A percentile compares a stretch with the other conserved stretches of the same genome.
Conservation (phyloP, 306 rosid species). For the Hippophae gyantsensis region DNA sequence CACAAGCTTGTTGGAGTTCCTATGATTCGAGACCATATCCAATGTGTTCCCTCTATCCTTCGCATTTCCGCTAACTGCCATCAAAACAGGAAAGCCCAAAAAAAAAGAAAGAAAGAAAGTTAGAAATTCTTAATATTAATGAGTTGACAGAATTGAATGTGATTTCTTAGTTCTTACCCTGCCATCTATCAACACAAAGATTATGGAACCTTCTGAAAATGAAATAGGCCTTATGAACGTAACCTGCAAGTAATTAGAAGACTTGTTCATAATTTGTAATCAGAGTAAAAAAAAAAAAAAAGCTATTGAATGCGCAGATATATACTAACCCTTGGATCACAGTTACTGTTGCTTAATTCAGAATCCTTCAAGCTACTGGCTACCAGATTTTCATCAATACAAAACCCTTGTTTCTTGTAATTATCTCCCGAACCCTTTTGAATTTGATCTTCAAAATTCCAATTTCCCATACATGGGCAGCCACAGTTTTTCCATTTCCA, state of each 20-base stretch:
- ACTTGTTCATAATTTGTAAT: neutral
- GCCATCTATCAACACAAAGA: conserved; percentile 86
- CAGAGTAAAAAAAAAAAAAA: neutral
- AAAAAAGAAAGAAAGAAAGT: too few species aligned
- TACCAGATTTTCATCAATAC: conserved; percentile 29
- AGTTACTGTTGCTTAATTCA: conserved; percentile 19
- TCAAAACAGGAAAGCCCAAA: neutral
- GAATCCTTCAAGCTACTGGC: conserved; percentile 23
- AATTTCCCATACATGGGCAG: conserved; percentile 37
- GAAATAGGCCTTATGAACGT: conserved; percentile 69
- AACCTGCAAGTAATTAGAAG: conserved; percentile 29
- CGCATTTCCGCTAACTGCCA: conserved; percentile 74
- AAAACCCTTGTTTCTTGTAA: conserved; percentile 18
- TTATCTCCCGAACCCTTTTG: conserved; percentile 10
- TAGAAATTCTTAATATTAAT: too few species aligned
- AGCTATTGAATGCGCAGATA: neutral
- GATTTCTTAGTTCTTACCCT: conserved; percentile 77
- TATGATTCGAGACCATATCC: conserved; percentile 77
- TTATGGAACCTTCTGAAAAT: conserved; percentile 61
- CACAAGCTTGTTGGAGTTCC: conserved; percentile 80
- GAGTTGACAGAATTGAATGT: neutral
- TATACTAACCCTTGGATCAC: conserved; percentile 59
- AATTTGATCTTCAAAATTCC: conserved; percentile 21
- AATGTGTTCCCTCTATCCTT: conserved; percentile 37
- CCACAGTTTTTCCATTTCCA: conserved; percentile 88